Conservation (phyloP, 805 yeast genomes). For the Ascoidea rubescens region DNA sequence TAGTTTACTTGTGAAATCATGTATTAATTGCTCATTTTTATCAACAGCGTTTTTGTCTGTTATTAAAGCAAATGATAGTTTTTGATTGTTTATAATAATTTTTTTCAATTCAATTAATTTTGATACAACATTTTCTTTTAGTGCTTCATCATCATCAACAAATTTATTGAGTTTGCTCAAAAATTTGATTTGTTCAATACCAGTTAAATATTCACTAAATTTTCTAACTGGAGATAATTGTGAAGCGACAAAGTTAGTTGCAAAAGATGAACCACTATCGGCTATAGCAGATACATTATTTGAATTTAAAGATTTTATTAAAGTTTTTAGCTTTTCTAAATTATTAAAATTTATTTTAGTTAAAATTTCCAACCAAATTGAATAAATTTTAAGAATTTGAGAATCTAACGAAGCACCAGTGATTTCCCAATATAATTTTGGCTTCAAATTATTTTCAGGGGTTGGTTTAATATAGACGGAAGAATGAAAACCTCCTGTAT, state of each 20-base stretch:
- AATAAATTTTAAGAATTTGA: slow-evolving; percentile 45
- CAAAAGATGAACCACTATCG: slow-evolving; percentile 79
- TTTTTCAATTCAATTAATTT: slow-evolving; percentile 39
- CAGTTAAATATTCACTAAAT: slow-evolving; percentile 50
- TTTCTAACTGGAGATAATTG: slow-evolving; percentile 45
- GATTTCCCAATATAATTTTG: slow-evolving; percentile 40
- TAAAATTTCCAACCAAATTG: slow-evolving; percentile 58
- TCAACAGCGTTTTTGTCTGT: slow-evolving; percentile 32
- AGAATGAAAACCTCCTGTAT: slow-evolving; percentile 78
- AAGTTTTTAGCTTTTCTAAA: slow-evolving; percentile 54
- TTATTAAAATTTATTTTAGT: slow-evolving; percentile 48
- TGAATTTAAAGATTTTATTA: slow-evolving; percentile 62
- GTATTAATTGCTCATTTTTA: slow-evolving; percentile 18
- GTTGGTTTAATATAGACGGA: slow-evolving; percentile 40
- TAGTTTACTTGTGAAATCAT: slow-evolving; percentile 16
- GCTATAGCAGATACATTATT: slow-evolving; percentile 72
- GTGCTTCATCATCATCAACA: slow-evolving; percentile 31
- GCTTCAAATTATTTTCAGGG: slow-evolving; percentile 31
- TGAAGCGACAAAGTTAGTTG: slow-evolving; percentile 54
- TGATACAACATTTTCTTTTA: slow-evolving; percentile 49
- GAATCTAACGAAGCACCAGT: slow-evolving; percentile 59
- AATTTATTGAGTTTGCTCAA: slow-evolving; percentile 42
- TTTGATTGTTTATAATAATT: slow-evolving; percentile 25
- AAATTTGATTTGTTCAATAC: slow-evolving; percentile 67
- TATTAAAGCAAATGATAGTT: slow-evolving; percentile 40